Conservation (phyloP, 2,329 filamentous ascomycete genomes). For the Neobulgaria alba region DNA sequence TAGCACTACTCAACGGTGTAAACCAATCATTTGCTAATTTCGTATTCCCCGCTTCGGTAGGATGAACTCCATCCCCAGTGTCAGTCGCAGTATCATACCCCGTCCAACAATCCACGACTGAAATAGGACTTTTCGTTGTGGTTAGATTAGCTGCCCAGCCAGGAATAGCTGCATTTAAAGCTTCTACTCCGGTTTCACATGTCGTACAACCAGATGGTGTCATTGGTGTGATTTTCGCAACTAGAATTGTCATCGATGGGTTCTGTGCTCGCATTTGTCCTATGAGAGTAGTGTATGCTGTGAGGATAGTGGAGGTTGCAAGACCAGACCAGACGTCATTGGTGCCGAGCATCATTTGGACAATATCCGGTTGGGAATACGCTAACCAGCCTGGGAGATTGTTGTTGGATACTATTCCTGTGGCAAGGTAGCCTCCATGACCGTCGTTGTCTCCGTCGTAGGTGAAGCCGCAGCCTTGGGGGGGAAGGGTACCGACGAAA, state of each 20-base stretch:
- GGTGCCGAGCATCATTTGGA: slow-evolving; percentile 38
- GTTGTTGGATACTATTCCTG: slow-evolving; percentile 32
- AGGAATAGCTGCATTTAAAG: slow-evolving; percentile 26
- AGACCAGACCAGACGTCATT: slow-evolving; percentile 34
- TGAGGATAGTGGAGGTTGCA: slow-evolving; percentile 29
- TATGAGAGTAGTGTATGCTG: slow-evolving; percentile 32
- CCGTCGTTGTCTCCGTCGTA: slow-evolving; percentile 39
- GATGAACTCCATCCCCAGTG: slow-evolving; percentile 30
- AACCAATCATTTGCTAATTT: slow-evolving; percentile 28
- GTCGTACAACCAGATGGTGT: slow-evolving; percentile 2
- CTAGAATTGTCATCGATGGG: slow-evolving; percentile 30
- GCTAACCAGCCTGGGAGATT: slow-evolving; percentile 33
- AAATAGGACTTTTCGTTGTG: slow-evolving; percentile 25
- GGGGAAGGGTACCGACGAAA: slow-evolving; percentile 32
- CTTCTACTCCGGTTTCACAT: neutral
- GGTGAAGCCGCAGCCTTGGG: slow-evolving; percentile 29
- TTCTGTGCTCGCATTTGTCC: slow-evolving; percentile 36
- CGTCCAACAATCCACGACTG: slow-evolving; percentile 30
- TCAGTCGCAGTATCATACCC: slow-evolving; percentile 27
- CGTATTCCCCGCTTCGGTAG: slow-evolving; percentile 26
- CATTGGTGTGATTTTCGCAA: slow-evolving; percentile 11
- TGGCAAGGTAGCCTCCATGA: slow-evolving; percentile 34
- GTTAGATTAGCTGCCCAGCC: slow-evolving; percentile 25
- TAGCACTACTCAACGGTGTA: slow-evolving; percentile 4
- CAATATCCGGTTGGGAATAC: slow-evolving; percentile 33